A percentile compares a stretch with the other conserved stretches of the same genome.
These are phyloP conservation scores for Didymella exigua DNA, from an alignment of 2,329 filamentous ascomycete species.

Conservation along the genomic window DNA sequence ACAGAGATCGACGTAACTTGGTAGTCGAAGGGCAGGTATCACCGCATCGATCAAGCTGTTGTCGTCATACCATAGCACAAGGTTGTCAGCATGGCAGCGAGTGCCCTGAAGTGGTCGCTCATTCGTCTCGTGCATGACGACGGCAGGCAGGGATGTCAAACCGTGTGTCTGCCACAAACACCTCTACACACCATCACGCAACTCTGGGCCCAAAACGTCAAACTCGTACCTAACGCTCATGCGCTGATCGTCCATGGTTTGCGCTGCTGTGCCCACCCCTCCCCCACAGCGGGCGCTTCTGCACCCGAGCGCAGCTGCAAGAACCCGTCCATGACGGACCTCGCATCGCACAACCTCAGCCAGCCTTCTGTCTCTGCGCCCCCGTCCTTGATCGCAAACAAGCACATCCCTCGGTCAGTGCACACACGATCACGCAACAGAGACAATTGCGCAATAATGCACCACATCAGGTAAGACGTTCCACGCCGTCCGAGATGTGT, in stretches of 20 bases:
- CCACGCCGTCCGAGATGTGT: neutral
- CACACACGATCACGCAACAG: neutral
- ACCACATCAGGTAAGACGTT: neutral
- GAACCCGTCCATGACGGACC: constrained; percentile 12
- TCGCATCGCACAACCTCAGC: neutral
- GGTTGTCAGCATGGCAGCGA: constrained; percentile 10
- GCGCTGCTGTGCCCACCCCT: neutral
- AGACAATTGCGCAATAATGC: neutral
- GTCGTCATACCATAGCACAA: constrained; percentile 19
- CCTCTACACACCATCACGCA: neutral
- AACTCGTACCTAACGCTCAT: constrained; percentile 7
- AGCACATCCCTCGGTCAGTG: neutral
- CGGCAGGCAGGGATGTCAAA: neutral
- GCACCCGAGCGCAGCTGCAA: constrained; percentile 14
- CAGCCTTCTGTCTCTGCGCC: neutral
- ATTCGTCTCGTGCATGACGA: neutral
- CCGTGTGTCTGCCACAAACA: neutral
- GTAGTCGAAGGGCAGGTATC: constrained; percentile 11
- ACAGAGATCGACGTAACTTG: constrained; percentile 10
- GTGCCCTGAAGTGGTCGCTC: constrained; percentile 4
- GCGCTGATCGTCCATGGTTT: constrained; percentile 6
- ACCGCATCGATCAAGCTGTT: constrained; percentile 16
- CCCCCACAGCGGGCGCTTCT: constrained; percentile 15
- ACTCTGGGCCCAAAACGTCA: neutral
- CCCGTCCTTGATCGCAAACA: neutral